A percentile compares a stretch with the other conserved stretches of the same genome.
phyloP scores from a whole-genome alignment of 2,329 filamentous ascomycete species.

The Fusarium subtropicale region DNA sequence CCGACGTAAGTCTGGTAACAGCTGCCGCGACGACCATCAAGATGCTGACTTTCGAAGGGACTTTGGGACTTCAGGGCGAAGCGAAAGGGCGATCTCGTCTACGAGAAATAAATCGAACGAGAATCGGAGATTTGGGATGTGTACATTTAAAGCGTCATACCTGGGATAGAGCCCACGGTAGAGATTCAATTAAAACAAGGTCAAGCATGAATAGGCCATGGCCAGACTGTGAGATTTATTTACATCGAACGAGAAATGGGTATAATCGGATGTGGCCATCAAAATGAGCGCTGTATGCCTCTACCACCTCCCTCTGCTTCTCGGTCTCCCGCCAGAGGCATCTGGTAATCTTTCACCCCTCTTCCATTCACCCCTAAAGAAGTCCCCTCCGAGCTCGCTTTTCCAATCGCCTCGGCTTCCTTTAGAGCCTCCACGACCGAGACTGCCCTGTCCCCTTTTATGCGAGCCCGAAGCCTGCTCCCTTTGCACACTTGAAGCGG shows the following conservation, averaged over 20 bases:
- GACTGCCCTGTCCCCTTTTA: slow-evolving; percentile 47
- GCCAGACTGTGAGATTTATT: slow-evolving; percentile 24
- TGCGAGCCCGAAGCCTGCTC: slow-evolving; percentile 39
- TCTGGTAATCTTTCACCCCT: slow-evolving; percentile 73
- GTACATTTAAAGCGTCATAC: slow-evolving; percentile 57
- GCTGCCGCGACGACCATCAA: neutral
- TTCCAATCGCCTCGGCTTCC: slow-evolving; percentile 55
- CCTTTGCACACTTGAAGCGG: slow-evolving; percentile 59
- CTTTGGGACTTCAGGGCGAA: slow-evolving; percentile 88
- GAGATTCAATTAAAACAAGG: slow-evolving; percentile 36
- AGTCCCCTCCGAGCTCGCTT: slow-evolving; percentile 53
- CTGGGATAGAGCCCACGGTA: slow-evolving; percentile 47
- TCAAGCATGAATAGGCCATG: slow-evolving; percentile 13
- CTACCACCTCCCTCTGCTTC: slow-evolving; percentile 50
- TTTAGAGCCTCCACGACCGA: slow-evolving; percentile 52
- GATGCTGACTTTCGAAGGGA: slow-evolving; percentile 68
- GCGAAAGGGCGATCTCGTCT: slow-evolving; percentile 85
- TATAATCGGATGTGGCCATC: slow-evolving; percentile 45
- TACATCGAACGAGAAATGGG: slow-evolving; percentile 36
- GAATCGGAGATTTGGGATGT: slow-evolving; percentile 42
- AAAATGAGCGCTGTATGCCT: slow-evolving; percentile 7
- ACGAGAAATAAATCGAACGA: slow-evolving; percentile 72
- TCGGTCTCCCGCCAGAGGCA: slow-evolving; percentile 51
- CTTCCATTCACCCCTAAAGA: slow-evolving; percentile 72
- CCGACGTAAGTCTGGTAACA: slow-evolving; percentile 76